phyloP scores from a whole-genome alignment of 768 basidiomycete species.

The Pisolithus microcarpus region DNA sequence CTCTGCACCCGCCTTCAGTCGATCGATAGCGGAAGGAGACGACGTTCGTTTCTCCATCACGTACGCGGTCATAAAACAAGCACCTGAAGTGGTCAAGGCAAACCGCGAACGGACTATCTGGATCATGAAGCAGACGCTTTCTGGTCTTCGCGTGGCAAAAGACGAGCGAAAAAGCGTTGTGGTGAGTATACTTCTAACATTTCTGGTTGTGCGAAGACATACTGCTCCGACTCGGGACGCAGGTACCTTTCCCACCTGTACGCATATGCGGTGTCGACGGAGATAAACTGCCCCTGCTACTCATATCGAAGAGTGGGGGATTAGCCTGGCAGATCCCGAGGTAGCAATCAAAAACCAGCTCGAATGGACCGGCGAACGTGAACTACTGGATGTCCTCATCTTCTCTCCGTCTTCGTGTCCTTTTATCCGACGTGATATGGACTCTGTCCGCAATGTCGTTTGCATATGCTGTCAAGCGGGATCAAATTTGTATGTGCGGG shows the following conservation, averaged over 20 bases:
- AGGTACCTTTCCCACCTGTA: slow-evolving; percentile 40
- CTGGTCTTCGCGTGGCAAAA: slow-evolving; percentile 24
- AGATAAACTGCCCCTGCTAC: slow-evolving; percentile 20
- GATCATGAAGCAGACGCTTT: slow-evolving; percentile 53
- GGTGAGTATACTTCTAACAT: slow-evolving; percentile 31
- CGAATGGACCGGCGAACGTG: slow-evolving; percentile 21
- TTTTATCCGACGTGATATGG: slow-evolving; percentile 18
- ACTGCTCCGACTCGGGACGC: slow-evolving; percentile 8
- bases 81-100: slow-evolving; percentile 37
- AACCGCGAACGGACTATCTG: slow-evolving; percentile 48
- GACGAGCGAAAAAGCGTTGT: slow-evolving; percentile 36
- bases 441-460: slow-evolving; percentile 4
- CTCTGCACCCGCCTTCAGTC: slow-evolving; percentile 49
- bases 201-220: not conserved
- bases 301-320: slow-evolving; percentile 28
- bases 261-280: slow-evolving; percentile 30
- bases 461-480: slow-evolving; percentile 19
- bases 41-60: slow-evolving; percentile 38
- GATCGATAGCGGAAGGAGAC: slow-evolving; percentile 24
- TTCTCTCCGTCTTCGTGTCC: slow-evolving; percentile 22
- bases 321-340: slow-evolving; percentile 26
- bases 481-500: slow-evolving; percentile 14
- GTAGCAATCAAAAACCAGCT: slow-evolving; percentile 21
- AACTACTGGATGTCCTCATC: slow-evolving; percentile 24
- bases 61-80: slow-evolving; percentile 46